Base-by-base conservation (phyloP, 2,329 filamentous ascomycete genomes). In the Ceratocystiopsis sp. region DNA sequence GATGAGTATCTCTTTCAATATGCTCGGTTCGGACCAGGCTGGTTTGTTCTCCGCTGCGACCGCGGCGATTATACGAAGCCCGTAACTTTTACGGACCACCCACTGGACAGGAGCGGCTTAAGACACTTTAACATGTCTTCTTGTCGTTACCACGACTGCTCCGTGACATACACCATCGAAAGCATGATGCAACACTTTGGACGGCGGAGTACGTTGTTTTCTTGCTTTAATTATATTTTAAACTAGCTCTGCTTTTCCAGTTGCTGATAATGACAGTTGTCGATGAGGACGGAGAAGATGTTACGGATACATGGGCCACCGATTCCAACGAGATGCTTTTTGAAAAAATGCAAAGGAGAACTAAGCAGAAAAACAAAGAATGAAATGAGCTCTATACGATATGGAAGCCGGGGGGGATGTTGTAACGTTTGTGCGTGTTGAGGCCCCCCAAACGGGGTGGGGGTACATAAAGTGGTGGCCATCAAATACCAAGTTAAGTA, bases 11-110 rank as follows among this genome's bases (percentile, higher is more conserved):
- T 48, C 11, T 45, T 48, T 16, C 29, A 35, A 21, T 46, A 48
- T 37, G 18, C 15, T 4, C 38, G 35, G 2, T 42, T 46, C 14
- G 46, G 44, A 15, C 34, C 36, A 4, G 46, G 46, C 14, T 48
- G 45, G 45, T 48, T 46, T 16, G 42, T 46, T 14, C 35, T 48
- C 15, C 44, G 46, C 25, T 46, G 42, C 29, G 4, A 19, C 7
- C 42, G 37, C 10, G 44, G 40, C 14, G 9, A 16, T 10, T 12
- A 44, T 12, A 13, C n/a, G 17, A 4, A 14, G 15, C 29, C 42
- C 5, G n/a, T 42, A 19, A 15, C 9, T 4, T 45, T 47, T 15
- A 25, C 34, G n/a, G n/a, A 3, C 15, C 34, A 41, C 21, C 42
- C 45, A 1, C 38, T 45, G 9, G 16, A n/a, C 4, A 9, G 5